Evolutionary conservation across 2,329 filamentous ascomycete genomes (phyloP).

Genomic region (Aspergillus sp.): DNA sequence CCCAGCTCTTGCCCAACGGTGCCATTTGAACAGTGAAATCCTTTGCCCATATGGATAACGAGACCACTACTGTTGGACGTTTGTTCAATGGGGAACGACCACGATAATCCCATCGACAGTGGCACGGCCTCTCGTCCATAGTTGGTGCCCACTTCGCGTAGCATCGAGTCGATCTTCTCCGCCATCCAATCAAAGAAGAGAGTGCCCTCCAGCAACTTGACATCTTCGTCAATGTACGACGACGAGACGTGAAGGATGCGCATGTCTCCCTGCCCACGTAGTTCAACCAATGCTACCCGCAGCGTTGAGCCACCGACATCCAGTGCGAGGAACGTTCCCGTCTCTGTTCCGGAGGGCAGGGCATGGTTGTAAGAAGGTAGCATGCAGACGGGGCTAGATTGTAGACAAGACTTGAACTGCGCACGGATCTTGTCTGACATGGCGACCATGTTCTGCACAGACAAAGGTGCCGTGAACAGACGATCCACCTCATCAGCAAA

Average conservation of each 20-base stretch:
- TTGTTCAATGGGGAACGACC: slow-evolving; percentile 68
- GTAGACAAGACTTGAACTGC: slow-evolving; percentile 58
- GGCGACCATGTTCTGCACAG: slow-evolving; percentile 39
- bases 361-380: slow-evolving; percentile 66
- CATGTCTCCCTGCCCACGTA: slow-evolving; percentile 56
- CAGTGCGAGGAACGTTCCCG: slow-evolving; percentile 62
- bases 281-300: slow-evolving; percentile 61
- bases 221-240: slow-evolving; percentile 58
- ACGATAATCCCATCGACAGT: slow-evolving; percentile 63
- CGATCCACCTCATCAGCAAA: slow-evolving; percentile 43
- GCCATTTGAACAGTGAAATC: slow-evolving; percentile 62
- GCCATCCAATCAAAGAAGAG: slow-evolving; percentile 70
- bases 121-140: slow-evolving; percentile 41
- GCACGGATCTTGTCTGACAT: slow-evolving; percentile 50
- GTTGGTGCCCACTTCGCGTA: slow-evolving; percentile 47
- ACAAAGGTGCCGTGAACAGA: slow-evolving; percentile 41
- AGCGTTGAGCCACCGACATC: slow-evolving; percentile 70
- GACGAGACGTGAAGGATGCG: slow-evolving; percentile 57
- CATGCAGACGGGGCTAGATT: slow-evolving; percentile 63
- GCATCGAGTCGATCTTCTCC: slow-evolving; percentile 57
- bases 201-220: slow-evolving; percentile 57
- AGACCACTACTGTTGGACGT: slow-evolving; percentile 61
- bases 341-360: slow-evolving; percentile 61
- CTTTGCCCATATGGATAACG: slow-evolving; percentile 66
- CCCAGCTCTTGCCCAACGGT: slow-evolving; percentile 62